Evolutionary conservation across 2,329 filamentous ascomycete species (phyloP), one percentile per base, ranked within the genome.

Genomic region (Diaporthe batatas): DNA sequence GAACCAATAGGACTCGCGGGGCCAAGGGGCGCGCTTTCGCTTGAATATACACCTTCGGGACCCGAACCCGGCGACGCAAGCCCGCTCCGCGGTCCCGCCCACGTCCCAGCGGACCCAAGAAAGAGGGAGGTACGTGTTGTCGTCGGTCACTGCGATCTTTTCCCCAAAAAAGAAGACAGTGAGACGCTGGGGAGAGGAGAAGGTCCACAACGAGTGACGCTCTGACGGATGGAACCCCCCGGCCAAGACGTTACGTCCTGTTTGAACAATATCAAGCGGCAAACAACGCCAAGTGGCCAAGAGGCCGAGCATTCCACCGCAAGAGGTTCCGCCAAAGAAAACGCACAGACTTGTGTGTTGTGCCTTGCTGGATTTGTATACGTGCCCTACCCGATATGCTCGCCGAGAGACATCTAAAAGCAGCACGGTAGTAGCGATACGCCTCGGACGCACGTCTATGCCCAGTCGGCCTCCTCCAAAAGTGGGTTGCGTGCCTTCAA

Each of bases 281-380:
- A 70, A 62, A 69, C 65, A 62, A 51, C 32, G 71, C 71, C 71
- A 72, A 72, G 71, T 42, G 55, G 64, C 64, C 64, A 29, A 69
- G 47, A 44, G 71, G 32, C 64, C 64, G 54, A 68, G 44, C 39
- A 68, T 54, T 62, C 42, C 25, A 54, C 58, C 69, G 58, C 39
- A 21, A n/a, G 25, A 55, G 57, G 21, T 51, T 36, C 44, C 62
- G 42, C 44, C 44, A 23, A 44, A 49, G 44, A 51, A 65, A 36
- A 39, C 44, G 32, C 62, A 51, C 44, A 49, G 44, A 51, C 44
- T 65, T 12, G 44, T 65, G 62, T 25, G n/a, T 47, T 65, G 36
- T 39, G 36, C 36, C 12, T 39, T 39, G 29, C 44, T 68, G 23
- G 34, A 54, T 34, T 39, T 64, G 57, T 47, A 34, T 44, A 57